Evolutionary conservation across 1,284 basidiomycete genomes (phyloP), one percentile per base, ranked within the genome.

Genomic region (Naganishia cerealis): DNA sequence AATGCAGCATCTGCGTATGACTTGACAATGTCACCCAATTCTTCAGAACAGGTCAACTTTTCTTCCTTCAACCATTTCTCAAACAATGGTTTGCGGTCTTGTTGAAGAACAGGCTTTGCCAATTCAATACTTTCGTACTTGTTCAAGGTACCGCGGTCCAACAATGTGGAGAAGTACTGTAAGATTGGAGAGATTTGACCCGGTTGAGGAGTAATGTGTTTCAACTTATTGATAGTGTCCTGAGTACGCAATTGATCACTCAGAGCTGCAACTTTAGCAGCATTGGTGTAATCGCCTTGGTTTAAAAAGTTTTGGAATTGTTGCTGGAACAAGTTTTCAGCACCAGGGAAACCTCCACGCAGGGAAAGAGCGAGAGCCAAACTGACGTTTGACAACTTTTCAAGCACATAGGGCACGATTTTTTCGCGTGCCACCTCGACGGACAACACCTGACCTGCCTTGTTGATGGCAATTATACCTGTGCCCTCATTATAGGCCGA

Each of bases 51-150:
- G 71, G 96, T 95, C 72, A 99, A 88, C 87, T 99, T 99, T 84
- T 97, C 97, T 85, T 99, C 96, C 83, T 99, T 99, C 73, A 99
- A 83, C 96, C 96, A 99, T 79, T 99, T 99, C 83, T 99, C 96
- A 33, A 99, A 85, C 55, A 99, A 84, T 77, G 98, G 94, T 83
- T 99, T 99, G 77, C 94, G 88, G 65, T 94, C 93, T 83, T 99
- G 96, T 74, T 92, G 89, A 59, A 99, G 84, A 15, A 99, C 96
- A 24, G 96, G 96, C 62, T 93, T 88, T 0, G 96, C 95, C 53
- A 99, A 87, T 80, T 99, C 96, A 54, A 99, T 83, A 42, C 93
- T 96, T 81, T 99, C 96, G 46, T 90, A 87, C 80, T 95, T 94
- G 83, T 99, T 99, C 69, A 99, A 87, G 81, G 96, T 91, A 46